These are phyloP conservation scores for Neostapfia colusana DNA, from an alignment of 176 grass and related monocot species.

Conservation along the genomic window DNA sequence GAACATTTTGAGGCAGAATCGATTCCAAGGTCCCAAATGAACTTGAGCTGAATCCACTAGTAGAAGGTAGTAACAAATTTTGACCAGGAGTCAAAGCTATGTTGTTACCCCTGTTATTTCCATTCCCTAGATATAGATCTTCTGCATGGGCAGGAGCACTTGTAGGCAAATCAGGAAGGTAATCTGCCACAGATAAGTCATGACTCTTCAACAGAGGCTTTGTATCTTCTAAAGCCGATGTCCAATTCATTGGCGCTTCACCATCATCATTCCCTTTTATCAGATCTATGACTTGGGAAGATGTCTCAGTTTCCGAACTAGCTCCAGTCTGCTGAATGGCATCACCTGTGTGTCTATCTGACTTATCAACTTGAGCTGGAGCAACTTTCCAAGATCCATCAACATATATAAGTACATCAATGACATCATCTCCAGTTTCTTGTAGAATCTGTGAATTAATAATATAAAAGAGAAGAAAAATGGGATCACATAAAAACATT, in stretches of 20 bases:
- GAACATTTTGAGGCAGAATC: conserved; percentile 34
- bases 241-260: conserved; percentile 25
- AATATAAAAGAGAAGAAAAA: conserved; percentile 10
- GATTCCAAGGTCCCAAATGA: too few relatives aligned
- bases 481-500: conserved; percentile 20
- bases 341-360: conserved; percentile 41
- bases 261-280: conserved; percentile 54
- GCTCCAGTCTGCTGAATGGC: conserved; percentile 25
- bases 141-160: conserved; percentile 15
- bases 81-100: conserved; percentile 17
- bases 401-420: conserved; percentile 58
- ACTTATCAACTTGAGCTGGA: conserved; percentile 50
- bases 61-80: too few relatives aligned
- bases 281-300: conserved; percentile 62
- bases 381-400: conserved; percentile 81
- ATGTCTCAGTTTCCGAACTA: conserved; percentile 32
- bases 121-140: neutral
- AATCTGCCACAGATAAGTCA: conserved; percentile 42
- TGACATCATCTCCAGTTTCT: conserved; percentile 54
- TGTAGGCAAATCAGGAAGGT: conserved; percentile 36
- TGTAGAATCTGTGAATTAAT: conserved; percentile 54
- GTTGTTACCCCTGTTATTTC: neutral
- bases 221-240: conserved; percentile 53
- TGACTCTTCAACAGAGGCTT: conserved; percentile 63
- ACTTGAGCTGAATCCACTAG: too few relatives aligned